A percentile compares a stretch with the other conserved stretches of the same genome.
phyloP scores from a whole-genome alignment of 179 eudicot species.

The Dionaea muscipula region DNA sequence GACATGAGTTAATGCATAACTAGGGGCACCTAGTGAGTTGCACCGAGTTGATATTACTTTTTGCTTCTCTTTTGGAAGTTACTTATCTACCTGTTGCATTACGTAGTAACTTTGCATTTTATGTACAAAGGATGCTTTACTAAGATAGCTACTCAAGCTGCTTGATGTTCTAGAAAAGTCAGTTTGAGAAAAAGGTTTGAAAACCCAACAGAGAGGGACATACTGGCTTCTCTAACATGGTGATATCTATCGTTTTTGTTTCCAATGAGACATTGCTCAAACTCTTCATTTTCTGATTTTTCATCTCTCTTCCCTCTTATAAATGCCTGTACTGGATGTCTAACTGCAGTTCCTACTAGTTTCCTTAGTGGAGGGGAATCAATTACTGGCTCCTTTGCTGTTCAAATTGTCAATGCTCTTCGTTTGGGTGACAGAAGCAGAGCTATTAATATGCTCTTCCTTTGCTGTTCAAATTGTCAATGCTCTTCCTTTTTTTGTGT shows the following conservation, averaged over 20 bases:
- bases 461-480: conserved; percentile 20
- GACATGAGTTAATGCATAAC: too few species aligned
- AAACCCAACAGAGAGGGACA: too few species aligned
- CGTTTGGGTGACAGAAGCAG: conserved; percentile 44
- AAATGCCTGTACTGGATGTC: neutral
- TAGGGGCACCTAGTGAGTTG: too few species aligned
- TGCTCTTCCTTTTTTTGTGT: conserved; percentile 48
- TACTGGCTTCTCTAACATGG: too few species aligned
- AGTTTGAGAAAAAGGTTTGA: too few species aligned
- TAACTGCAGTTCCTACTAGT: conserved; percentile 25
- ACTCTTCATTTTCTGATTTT: neutral
- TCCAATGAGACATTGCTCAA: neutral
- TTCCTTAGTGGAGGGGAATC: conserved; percentile 20
- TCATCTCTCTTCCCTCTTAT: neutral
- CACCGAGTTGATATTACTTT: too few species aligned
- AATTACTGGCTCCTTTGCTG: conserved; percentile 24
- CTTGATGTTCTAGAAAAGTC: too few species aligned
- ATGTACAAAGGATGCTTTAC: too few species aligned
- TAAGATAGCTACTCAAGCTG: too few species aligned
- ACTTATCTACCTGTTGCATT: too few species aligned
- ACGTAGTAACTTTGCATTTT: too few species aligned
- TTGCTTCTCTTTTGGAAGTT: too few species aligned
- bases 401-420: conserved; percentile 61
- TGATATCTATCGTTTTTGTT: neutral
- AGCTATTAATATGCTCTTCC: conserved; percentile 55